Conservation (phyloP, 495 filamentous ascomycete genomes). For the Podospora australis region DNA sequence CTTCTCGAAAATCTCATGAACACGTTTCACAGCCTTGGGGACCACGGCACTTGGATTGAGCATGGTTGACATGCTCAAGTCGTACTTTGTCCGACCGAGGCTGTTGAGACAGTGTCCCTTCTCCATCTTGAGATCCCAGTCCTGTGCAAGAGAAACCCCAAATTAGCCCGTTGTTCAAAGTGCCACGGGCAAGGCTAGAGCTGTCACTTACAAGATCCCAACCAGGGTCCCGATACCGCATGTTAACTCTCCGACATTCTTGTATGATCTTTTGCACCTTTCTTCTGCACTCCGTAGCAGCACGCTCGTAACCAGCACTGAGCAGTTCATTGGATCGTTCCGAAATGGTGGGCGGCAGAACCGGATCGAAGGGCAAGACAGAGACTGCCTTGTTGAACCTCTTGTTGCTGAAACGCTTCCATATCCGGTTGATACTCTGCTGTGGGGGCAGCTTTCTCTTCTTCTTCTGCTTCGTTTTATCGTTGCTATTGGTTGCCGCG, state of each 20-base stretch:
- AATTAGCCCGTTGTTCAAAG: constrained; percentile 17
- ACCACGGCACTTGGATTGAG: constrained; percentile 35
- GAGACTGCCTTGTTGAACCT: constrained; percentile 43
- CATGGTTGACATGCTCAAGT: constrained; percentile 30
- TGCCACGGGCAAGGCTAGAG: neutral
- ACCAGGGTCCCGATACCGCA: constrained; percentile 82
- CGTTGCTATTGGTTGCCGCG: constrained; percentile 14
- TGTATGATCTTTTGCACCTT: constrained; percentile 83
- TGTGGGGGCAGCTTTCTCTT: constrained; percentile 62
- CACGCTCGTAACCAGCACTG: constrained; percentile 65
- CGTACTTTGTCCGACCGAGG: constrained; percentile 38
- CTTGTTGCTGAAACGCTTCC: constrained; percentile 69
- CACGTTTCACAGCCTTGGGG: constrained; percentile 62
- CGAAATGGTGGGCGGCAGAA: constrained; percentile 36
- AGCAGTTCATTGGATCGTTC: constrained; percentile 45
- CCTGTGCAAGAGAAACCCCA: constrained; percentile 23
- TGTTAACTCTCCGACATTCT: constrained; percentile 79
- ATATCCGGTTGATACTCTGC: constrained; percentile 69
- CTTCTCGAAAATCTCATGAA: constrained; percentile 82
- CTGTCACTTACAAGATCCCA: constrained; percentile 64
- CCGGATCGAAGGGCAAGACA: constrained; percentile 43
- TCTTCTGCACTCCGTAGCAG: constrained; percentile 59
- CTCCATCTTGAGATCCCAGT: constrained; percentile 46
- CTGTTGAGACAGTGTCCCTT: constrained; percentile 43
- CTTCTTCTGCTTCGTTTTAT: constrained; percentile 45